Evolutionary conservation across 2,329 filamentous ascomycete genomes (phyloP).

Genomic region (Beauveria sp.): DNA sequence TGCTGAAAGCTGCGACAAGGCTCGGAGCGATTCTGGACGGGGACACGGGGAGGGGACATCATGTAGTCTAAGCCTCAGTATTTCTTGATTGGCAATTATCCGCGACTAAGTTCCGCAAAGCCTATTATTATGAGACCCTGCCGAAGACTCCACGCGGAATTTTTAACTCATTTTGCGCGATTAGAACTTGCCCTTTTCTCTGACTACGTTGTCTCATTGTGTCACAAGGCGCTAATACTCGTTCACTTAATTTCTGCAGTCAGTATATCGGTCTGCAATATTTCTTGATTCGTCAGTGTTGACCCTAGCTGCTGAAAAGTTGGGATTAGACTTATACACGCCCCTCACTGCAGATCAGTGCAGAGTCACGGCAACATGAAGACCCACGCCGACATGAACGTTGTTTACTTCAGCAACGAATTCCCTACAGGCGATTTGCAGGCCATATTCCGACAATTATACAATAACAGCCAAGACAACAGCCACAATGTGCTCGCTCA

Average conservation of each 20-base stretch:
- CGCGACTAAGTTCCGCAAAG: neutral
- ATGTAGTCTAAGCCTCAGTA: neutral
- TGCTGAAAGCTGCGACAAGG: no score
- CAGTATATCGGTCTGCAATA: neutral
- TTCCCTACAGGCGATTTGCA: neutral
- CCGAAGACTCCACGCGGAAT: neutral
- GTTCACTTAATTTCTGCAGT: neutral
- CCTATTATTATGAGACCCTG: neutral
- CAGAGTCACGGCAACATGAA: neutral
- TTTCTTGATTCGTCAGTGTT: neutral
- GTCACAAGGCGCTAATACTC: neutral
- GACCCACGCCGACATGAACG: neutral
- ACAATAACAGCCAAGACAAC: neutral
- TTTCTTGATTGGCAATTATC: neutral
- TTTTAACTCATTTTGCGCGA: neutral
- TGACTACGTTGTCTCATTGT: neutral
- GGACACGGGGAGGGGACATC: neutral
- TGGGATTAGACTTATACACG: neutral
- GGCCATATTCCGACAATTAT: neutral
- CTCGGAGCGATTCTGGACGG: neutral
- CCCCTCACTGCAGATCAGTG: neutral
- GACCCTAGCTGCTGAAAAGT: neutral
- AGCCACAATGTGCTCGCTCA: neutral
- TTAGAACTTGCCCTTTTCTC: neutral
- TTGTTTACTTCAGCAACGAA: slow-evolving; percentile 7